phyloP scores from a whole-genome alignment of 805 yeast species.

The Candida michaelii region DNA sequence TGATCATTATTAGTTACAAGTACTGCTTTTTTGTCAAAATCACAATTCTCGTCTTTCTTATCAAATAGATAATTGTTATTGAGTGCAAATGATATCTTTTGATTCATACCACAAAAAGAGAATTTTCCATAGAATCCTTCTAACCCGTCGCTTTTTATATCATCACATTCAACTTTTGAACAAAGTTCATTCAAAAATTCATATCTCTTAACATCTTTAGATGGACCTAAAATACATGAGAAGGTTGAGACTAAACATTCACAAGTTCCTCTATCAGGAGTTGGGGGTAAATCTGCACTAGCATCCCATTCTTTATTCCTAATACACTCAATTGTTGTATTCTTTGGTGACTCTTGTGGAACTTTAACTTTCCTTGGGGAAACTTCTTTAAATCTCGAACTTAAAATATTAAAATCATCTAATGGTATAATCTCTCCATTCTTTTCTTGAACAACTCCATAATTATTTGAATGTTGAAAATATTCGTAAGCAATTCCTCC shows the following conservation, averaged over 20 bases:
- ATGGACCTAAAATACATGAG: conserved; percentile 35
- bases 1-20: conserved; percentile 17
- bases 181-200: conserved; percentile 35
- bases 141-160: conserved; percentile 33
- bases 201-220: conserved; percentile 19
- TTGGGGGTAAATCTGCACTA: conserved; percentile 31
- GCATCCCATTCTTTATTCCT: conserved; percentile 18
- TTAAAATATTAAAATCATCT: conserved; percentile 31
- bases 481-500: conserved; percentile 41
- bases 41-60: conserved; percentile 21
- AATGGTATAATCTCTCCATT: conserved; percentile 27
- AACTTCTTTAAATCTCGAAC: conserved; percentile 18
- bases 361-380: conserved; percentile 20
- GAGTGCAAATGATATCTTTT: conserved; percentile 41
- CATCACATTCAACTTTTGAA: conserved; percentile 36
- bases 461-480: conserved; percentile 34
- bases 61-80: conserved; percentile 33
- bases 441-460: conserved; percentile 33
- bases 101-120: conserved; percentile 39
- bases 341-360: neutral
- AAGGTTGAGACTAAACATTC: conserved; percentile 44
- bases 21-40: conserved; percentile 22
- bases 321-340: conserved; percentile 1
- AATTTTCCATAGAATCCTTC: conserved; percentile 43
- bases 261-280: conserved; percentile 44